Conservation (phyloP, 2,329 filamentous ascomycete genomes). For the Amylocarpus encephaloides region DNA sequence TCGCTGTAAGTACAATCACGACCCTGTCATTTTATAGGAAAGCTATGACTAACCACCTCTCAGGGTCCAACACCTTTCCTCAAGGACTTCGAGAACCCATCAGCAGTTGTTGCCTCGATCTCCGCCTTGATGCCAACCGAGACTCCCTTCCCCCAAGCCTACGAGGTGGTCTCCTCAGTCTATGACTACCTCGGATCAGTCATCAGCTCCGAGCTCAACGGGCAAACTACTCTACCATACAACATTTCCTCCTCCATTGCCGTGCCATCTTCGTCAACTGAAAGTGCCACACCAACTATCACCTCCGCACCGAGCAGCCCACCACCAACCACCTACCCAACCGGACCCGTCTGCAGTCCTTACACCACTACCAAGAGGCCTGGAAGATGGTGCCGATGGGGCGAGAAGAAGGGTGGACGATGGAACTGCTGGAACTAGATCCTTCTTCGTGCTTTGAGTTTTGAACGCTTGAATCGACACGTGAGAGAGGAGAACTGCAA, state of each 20-base stretch:
- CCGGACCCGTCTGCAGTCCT: background rate
- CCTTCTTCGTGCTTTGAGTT: background rate
- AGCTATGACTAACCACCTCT: background rate
- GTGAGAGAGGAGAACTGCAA: background rate
- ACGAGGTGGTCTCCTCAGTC: background rate
- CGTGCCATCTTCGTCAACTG: background rate
- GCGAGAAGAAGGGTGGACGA: background rate
- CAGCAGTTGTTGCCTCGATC: background rate
- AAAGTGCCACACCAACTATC: background rate
- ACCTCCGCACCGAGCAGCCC: background rate
- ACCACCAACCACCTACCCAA: too few relatives aligned
- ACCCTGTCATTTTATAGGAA: background rate
- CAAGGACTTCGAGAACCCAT: background rate
- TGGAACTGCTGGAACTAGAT: background rate
- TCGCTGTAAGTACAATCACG: background rate
- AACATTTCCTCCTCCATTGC: background rate
- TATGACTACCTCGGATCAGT: slow-evolving; percentile 1
- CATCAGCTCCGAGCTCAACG: background rate
- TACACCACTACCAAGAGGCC: background rate
- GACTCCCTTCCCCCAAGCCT: background rate
- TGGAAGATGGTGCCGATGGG: slow-evolving; percentile 1
- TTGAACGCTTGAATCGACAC: too few relatives aligned
- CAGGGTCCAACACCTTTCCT: slow-evolving; percentile 3
- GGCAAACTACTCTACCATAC: background rate
- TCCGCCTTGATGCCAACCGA: background rate